phyloP scores from a whole-genome alignment of 2,329 filamentous ascomycete genomes.

The Dactylellina drechsleri region DNA sequence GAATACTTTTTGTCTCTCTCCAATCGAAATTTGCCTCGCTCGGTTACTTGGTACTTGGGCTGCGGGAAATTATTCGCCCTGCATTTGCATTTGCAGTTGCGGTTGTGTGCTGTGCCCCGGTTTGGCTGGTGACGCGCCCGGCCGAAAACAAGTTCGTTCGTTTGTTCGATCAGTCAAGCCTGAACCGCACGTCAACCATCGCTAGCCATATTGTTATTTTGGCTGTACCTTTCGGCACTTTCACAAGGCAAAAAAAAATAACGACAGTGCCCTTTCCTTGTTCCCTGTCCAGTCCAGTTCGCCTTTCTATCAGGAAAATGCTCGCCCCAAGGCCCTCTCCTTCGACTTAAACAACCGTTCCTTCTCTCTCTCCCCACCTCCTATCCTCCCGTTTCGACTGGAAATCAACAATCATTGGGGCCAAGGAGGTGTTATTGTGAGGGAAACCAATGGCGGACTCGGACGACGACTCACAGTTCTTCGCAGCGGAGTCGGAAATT shows the following conservation, averaged over 20 bases:
- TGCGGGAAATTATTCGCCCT: constrained; percentile 1
- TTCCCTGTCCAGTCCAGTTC: neutral
- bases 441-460: constrained; percentile 41
- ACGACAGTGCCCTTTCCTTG: neutral
- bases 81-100: too few species aligned
- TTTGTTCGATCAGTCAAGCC: neutral
- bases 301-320: constrained; percentile 43
- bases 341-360: constrained; percentile 22
- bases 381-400: constrained; percentile 1
- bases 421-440: constrained; percentile 26
- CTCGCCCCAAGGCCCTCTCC: constrained; percentile 54
- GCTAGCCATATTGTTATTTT: neutral
- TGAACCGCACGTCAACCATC: constrained; percentile 13
- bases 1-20: too few species aligned
- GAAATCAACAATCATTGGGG: neutral
- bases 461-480: constrained; percentile 49
- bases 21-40: neutral
- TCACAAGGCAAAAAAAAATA: constrained; percentile 50
- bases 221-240: constrained; percentile 12
- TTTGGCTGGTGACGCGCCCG: constrained; percentile 1
- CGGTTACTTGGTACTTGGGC: neutral
- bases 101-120: neutral
- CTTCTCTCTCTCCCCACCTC: neutral
- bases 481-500: constrained; percentile 47
- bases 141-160: constrained; percentile 9